These are phyloP conservation scores for Trametes coccinea DNA, from an alignment of 768 basidiomycete genomes.

Conservation along the genomic window DNA sequence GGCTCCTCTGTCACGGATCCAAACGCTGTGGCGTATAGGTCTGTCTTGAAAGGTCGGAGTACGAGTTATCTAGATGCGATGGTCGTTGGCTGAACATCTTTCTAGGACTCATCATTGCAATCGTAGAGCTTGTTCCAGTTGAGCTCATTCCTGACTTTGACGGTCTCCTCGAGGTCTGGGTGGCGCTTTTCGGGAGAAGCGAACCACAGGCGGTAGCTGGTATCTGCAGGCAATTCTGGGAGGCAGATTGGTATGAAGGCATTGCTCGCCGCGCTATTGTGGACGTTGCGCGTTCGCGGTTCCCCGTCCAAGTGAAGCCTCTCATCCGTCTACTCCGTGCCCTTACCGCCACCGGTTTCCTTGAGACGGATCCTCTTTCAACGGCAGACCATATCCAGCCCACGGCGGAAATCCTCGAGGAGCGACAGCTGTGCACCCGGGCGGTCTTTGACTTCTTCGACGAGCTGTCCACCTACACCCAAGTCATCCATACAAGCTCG, in stretches of 20 bases:
- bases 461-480: slow-evolving; percentile 70
- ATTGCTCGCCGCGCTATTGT: slow-evolving; percentile 76
- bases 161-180: slow-evolving; percentile 72
- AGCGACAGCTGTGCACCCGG: slow-evolving; percentile 59
- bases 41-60: slow-evolving; percentile 76
- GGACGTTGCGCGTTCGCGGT: slow-evolving; percentile 79
- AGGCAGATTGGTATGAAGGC: slow-evolving; percentile 67
- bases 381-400: slow-evolving; percentile 49
- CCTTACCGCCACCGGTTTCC: slow-evolving; percentile 75
- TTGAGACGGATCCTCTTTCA: slow-evolving; percentile 69
- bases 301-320: slow-evolving; percentile 75
- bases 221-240: slow-evolving; percentile 84
- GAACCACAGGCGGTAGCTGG: slow-evolving; percentile 60
- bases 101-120: slow-evolving; percentile 71
- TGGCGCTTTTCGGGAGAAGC: slow-evolving; percentile 76
- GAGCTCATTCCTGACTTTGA: slow-evolving; percentile 80
- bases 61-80: neutral
- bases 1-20: slow-evolving; percentile 71
- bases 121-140: slow-evolving; percentile 72
- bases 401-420: slow-evolving; percentile 41
- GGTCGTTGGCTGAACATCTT: slow-evolving; percentile 9
- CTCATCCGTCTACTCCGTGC: slow-evolving; percentile 73
- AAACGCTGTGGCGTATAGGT: slow-evolving; percentile 77
- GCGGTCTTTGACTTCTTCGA: slow-evolving; percentile 79
- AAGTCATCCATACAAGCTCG: slow-evolving; percentile 62